Evolutionary conservation across 345 rosid species (phyloP), one percentile per base, ranked within the genome.

Genomic region (Syzygium jambos): DNA sequence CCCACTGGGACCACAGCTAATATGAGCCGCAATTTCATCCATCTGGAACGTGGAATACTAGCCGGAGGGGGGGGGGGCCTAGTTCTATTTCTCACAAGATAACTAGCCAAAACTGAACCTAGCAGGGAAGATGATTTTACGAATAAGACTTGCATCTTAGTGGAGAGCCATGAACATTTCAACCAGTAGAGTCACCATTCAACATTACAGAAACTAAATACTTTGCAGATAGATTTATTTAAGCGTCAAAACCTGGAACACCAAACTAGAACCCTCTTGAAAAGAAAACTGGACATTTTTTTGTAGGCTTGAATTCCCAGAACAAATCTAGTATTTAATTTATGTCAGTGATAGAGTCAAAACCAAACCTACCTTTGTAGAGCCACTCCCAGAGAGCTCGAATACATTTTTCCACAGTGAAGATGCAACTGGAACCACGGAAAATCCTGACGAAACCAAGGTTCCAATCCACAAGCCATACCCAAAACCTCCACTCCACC

Each of bases 401-500:
- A 93, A 91, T 89, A 90, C 92, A 59, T 91, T 96, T 93, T 95
- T 97, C 99, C 99, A 97, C 21, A 88, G 51, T 3, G 84, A 29
- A 89, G 99, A 93, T 87, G 99, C 88, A 43, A 97, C 93, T 23
- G 98, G 98, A 90, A 96, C 93, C 27, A 97, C 98, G 27, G 98
- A 93, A 90, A 95, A 95, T 6, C 99, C 98, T 0, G 98, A 96
- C 43, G 98, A 96, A 91, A 96, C 97, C 51, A 97, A 93, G 89
- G 92, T 89, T 86, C 99, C 98, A 59, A 97, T 93, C 98, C 98
- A 97, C 88, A 96, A 90, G 59, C 99, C 98, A 90, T 94, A 97
- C 41, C 95, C 95, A 89, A 95, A 97, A 89, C 98, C 99, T 89
- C 98, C 98, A 73, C 94, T 93, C 93, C 98, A 97, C 98, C 99